A percentile compares a stretch with the other conserved stretches of the same genome.
Conservation (phyloP, 2,329 filamentous ascomycete species). For the Ophiosphaerella narmari region DNA sequence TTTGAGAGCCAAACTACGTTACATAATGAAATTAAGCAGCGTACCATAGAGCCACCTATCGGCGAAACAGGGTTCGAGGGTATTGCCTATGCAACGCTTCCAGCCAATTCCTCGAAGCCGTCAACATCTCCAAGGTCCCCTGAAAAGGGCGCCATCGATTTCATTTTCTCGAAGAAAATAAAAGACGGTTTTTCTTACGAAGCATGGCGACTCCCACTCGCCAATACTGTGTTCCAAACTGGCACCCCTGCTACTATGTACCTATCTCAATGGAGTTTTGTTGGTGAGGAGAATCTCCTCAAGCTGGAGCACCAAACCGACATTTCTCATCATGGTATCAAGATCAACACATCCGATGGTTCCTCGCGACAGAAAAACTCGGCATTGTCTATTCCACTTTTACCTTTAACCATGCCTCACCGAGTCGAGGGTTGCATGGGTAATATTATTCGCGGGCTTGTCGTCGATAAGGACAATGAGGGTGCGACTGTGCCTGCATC, state of each 20-base stretch:
- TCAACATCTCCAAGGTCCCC: conserved; percentile 4
- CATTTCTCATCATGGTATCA: conserved; percentile 23
- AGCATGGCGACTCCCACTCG: conserved; percentile 65
- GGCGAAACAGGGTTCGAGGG: conserved; percentile 39
- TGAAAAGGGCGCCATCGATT: conserved; percentile 32
- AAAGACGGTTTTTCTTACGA: conserved; percentile 4
- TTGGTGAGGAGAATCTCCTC: conserved; percentile 1
- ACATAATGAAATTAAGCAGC: conserved; percentile 1
- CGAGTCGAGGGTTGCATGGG: conserved; percentile 70
- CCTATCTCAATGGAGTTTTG: conserved; percentile 26
- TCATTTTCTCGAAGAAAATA: conserved; percentile 16
- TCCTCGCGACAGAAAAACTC: not conserved
- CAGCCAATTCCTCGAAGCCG: conserved; percentile 12
- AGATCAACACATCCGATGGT: conserved; percentile 1
- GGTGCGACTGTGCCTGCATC: conserved; percentile 65
- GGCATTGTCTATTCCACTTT: conserved; percentile 55
- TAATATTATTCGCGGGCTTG: conserved; percentile 70
- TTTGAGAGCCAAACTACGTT: conserved; percentile 4
- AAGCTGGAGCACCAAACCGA: conserved; percentile 13
- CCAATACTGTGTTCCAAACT: conserved; percentile 79
- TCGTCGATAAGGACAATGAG: conserved; percentile 52
- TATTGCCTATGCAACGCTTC: conserved; percentile 35
- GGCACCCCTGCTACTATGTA: conserved; percentile 51
- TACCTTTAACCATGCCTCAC: conserved; percentile 67
- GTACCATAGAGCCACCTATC: conserved; percentile 13